These are phyloP conservation scores for Daldinia caldariorum DNA, from an alignment of 495 filamentous ascomycete species.

Conservation along the genomic window DNA sequence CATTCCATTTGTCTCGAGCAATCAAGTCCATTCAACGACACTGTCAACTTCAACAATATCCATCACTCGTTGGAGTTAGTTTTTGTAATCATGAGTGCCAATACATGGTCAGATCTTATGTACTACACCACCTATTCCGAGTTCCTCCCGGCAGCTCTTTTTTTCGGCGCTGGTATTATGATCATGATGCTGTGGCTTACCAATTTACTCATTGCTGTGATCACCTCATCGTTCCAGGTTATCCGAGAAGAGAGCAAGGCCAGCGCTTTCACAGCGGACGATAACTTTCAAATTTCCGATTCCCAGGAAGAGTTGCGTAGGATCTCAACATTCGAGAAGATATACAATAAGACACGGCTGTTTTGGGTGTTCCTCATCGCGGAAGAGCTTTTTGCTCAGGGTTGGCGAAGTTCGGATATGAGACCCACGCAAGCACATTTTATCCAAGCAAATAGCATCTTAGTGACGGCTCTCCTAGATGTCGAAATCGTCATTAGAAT, in stretches of 20 bases:
- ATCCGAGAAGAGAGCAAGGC: slow-evolving; percentile 95
- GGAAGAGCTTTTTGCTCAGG: slow-evolving; percentile 78
- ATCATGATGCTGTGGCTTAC: slow-evolving; percentile 97
- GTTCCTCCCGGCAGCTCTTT: slow-evolving; percentile 83
- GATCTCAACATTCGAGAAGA: slow-evolving; percentile 67
- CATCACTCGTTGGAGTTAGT: slow-evolving; percentile 89
- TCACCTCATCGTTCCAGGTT: slow-evolving; percentile 98
- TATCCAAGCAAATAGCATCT: slow-evolving; percentile 72
- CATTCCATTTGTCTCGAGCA: slow-evolving; percentile 85
- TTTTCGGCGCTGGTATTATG: slow-evolving; percentile 86
- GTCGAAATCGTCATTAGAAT: slow-evolving; percentile 86
- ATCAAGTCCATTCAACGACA: slow-evolving; percentile 82
- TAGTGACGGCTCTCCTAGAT: slow-evolving; percentile 81
- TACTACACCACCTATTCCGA: slow-evolving; percentile 93
- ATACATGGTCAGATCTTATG: slow-evolving; percentile 93
- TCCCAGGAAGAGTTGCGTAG: slow-evolving; percentile 60
- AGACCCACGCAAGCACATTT: slow-evolving; percentile 58
- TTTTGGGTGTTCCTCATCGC: slow-evolving; percentile 85
- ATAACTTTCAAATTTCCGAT: slow-evolving; percentile 57
- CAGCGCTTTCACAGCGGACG: slow-evolving; percentile 87
- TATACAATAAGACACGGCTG: slow-evolving; percentile 77
- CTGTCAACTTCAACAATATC: slow-evolving; percentile 95
- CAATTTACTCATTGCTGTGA: slow-evolving; percentile 96
- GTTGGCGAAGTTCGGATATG: slow-evolving; percentile 80
- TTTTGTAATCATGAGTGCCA: slow-evolving; percentile 98